Percentiles rank a stretch among this genome's conserved stretches.
Evolutionary conservation across 257 asterid species (phyloP).

Genomic region (Thymus quinquecostatus): DNA sequence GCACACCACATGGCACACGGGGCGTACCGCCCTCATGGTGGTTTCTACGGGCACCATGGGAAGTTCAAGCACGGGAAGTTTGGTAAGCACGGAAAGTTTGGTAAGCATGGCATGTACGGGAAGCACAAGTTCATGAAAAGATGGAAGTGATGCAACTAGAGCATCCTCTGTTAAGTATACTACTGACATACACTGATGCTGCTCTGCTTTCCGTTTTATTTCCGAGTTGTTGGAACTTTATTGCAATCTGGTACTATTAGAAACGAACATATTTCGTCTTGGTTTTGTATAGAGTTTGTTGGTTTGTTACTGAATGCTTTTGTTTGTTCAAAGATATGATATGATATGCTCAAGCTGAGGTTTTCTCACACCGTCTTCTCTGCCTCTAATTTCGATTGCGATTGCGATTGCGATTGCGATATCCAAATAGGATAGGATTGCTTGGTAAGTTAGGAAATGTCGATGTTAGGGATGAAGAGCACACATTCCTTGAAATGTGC

Average conservation of each 20-base stretch:
- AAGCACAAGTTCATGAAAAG: slow-evolving; percentile 59
- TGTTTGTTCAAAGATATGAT: not conserved
- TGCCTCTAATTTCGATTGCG: no score
- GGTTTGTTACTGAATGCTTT: slow-evolving; percentile 5
- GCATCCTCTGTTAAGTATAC: not conserved
- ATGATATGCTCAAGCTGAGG: not conserved
- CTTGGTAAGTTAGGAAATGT: no score
- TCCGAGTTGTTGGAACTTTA: not conserved
- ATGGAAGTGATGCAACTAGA: slow-evolving; percentile 48
- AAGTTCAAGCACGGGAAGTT: slow-evolving; percentile 72
- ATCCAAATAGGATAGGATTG: no score
- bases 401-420: no score
- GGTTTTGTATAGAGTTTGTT: slow-evolving; percentile 19
- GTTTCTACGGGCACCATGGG: slow-evolving; percentile 61
- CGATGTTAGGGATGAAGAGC: no score
- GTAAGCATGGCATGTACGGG: slow-evolving; percentile 70
- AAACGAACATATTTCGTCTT: not conserved
- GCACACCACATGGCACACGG: slow-evolving; percentile 79
- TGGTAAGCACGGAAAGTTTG: slow-evolving; percentile 44
- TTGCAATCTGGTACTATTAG: slow-evolving; percentile 3
- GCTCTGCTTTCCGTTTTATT: not conserved
- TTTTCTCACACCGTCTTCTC: not conserved
- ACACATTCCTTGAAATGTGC: no score
- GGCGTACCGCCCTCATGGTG: slow-evolving; percentile 57
- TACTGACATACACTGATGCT: slow-evolving; percentile 9